These are phyloP conservation scores for Suhomyces wounanorum DNA, from an alignment of 1,139 yeast genomes.

Conservation along the genomic window DNA sequence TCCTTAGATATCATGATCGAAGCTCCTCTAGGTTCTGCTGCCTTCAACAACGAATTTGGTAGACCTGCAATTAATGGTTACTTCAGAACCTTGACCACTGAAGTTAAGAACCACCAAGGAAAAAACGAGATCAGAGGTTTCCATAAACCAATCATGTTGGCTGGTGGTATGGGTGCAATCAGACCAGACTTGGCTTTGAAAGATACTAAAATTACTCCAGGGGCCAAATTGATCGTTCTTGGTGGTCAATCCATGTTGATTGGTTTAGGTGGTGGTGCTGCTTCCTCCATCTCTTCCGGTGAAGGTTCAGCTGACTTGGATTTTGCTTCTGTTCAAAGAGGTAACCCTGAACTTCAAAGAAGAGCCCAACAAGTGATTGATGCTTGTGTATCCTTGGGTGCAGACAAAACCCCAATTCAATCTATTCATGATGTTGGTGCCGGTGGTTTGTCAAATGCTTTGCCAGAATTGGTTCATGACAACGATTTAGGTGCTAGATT, in stretches of 20 bases:
- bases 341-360: conserved; percentile 99
- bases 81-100: conserved; percentile 91
- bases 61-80: conserved; percentile 97
- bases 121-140: conserved; percentile 85
- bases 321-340: conserved; percentile 98
- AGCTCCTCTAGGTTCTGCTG: conserved; percentile 97
- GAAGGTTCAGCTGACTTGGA: conserved; percentile 95
- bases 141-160: conserved; percentile 99
- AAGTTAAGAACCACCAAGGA: conserved; percentile 62
- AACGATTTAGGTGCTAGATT: conserved; percentile 93
- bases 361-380: conserved; percentile 98
- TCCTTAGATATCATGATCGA: conserved; percentile 93
- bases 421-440: conserved; percentile 99
- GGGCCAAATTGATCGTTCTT: conserved; percentile 86
- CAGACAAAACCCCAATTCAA: conserved; percentile 76
- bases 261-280: conserved; percentile 99
- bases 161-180: conserved; percentile 98
- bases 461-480: conserved; percentile 97
- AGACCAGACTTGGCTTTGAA: conserved; percentile 92
- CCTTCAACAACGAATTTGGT: conserved; percentile 98
- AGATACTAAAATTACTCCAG: conserved; percentile 86
- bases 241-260: conserved; percentile 99
- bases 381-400: conserved; percentile 84
- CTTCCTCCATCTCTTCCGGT: conserved; percentile 92
- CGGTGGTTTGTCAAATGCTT: conserved; percentile 96